Percentiles rank a stretch among this genome's conserved stretches.
Conservation (phyloP, 2,329 filamentous ascomycete genomes). For the Pseudocercospora musae region DNA sequence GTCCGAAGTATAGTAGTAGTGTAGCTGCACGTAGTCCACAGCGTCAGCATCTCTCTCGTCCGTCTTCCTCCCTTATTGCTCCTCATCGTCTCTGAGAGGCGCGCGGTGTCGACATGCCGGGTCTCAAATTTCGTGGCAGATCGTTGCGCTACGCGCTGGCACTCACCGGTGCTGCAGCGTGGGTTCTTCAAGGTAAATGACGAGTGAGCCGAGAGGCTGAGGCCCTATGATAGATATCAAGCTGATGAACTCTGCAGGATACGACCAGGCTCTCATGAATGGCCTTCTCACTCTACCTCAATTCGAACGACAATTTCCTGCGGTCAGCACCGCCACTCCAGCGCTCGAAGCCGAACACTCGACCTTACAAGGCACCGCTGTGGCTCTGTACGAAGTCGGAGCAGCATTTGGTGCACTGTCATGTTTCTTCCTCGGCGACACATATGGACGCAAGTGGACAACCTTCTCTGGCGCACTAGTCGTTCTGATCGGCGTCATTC, state of each 20-base stretch:
- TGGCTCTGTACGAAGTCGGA: slow-evolving; percentile 30
- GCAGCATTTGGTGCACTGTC: slow-evolving; percentile 25
- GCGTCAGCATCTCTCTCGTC: neutral
- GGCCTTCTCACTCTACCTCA: slow-evolving; percentile 41
- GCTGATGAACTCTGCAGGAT: slow-evolving; percentile 2
- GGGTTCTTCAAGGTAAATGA: slow-evolving; percentile 19
- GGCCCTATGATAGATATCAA: too few relatives aligned
- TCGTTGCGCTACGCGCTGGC: slow-evolving; percentile 21
- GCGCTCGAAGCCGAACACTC: slow-evolving; percentile 17
- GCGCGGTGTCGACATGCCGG: neutral
- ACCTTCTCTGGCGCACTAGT: slow-evolving; percentile 41
- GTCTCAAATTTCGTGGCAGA: slow-evolving; percentile 14
- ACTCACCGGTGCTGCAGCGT: slow-evolving; percentile 22
- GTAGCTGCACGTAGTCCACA: neutral
- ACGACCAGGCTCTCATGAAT: slow-evolving; percentile 41
- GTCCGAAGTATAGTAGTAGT: neutral
- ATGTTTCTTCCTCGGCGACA: slow-evolving; percentile 45
- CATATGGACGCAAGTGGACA: slow-evolving; percentile 40
- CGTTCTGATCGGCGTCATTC: slow-evolving; percentile 42
- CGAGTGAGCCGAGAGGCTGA: neutral
- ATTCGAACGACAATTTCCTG: slow-evolving; percentile 41
- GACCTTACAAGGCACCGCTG: slow-evolving; percentile 33
- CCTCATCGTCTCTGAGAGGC: neutral
- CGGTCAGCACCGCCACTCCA: slow-evolving; percentile 33
- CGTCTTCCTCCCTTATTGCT: too few relatives aligned